These are phyloP conservation scores for Dictyostelium intermedium DNA, from an alignment of 78 protist species.

Conservation along the genomic window DNA sequence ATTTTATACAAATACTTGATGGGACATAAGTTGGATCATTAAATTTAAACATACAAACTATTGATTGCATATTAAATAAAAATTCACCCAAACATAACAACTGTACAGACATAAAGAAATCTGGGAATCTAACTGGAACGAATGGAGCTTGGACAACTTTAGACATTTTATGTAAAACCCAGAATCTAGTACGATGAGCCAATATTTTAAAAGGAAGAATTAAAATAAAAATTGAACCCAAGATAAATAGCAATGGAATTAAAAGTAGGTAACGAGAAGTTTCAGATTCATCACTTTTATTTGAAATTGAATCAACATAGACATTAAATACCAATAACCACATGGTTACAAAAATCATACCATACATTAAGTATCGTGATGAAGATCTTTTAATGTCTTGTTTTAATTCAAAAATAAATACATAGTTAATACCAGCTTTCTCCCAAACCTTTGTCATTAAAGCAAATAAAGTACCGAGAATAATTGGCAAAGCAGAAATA, in stretches of 20 bases:
- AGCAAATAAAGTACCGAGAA: constrained; percentile 32
- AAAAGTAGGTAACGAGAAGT: background rate
- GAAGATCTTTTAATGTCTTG: constrained; percentile 48
- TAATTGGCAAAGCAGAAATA: constrained; percentile 2
- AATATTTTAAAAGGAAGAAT: constrained; percentile 33
- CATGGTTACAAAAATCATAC: constrained; percentile 9
- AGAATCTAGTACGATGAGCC: constrained; percentile 21
- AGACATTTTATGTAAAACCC: constrained; percentile 34
- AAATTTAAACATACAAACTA: constrained; percentile 42
- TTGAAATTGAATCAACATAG: constrained; percentile 24
- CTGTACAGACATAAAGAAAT: constrained; percentile 69
- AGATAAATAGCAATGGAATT: constrained; percentile 20
- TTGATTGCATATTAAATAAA: constrained; percentile 62
- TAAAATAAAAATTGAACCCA: background rate
- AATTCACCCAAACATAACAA: constrained; percentile 44
- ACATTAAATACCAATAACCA: constrained; percentile 26
- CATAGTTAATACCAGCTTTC: constrained; percentile 36
- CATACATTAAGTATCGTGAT: constrained; percentile 9
- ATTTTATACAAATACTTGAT: background rate
- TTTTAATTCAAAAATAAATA: constrained; percentile 54
- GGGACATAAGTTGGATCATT: background rate
- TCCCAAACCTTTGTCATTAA: constrained; percentile 33
- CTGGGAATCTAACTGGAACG: constrained; percentile 44
- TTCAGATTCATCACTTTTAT: background rate
- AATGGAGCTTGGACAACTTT: constrained; percentile 44